These are phyloP conservation scores for Neurospora sublineolata DNA, from an alignment of 495 filamentous ascomycete genomes.

Conservation along the genomic window DNA sequence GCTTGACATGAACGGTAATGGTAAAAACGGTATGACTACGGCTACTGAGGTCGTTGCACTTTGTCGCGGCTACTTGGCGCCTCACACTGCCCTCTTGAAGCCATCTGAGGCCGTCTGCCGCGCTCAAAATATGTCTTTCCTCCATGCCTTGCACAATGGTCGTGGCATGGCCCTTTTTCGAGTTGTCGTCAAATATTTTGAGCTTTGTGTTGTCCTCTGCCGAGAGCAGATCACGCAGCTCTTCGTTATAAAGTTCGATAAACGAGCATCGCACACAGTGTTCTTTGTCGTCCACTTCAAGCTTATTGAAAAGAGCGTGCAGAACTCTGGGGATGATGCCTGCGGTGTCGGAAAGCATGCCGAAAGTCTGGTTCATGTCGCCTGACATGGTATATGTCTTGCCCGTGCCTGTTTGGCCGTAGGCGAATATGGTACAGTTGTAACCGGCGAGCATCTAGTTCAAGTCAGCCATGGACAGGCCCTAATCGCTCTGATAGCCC, in stretches of 20 bases:
- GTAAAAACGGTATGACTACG: constrained; percentile 96
- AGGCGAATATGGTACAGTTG: constrained; percentile 98
- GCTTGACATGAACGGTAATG: constrained; percentile 78
- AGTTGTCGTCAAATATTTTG: constrained; percentile 90
- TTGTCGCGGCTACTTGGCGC: constrained; percentile 92
- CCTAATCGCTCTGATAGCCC: constrained; percentile 4
- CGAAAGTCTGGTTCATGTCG: constrained; percentile 79
- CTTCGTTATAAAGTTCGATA: constrained; percentile 97
- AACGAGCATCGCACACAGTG: constrained; percentile 94
- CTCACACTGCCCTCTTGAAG: constrained; percentile 85
- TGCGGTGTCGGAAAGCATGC: constrained; percentile 76
- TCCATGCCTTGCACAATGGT: constrained; percentile 97
- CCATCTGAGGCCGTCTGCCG: constrained; percentile 71
- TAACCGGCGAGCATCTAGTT: constrained; percentile 83
- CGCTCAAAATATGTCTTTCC: constrained; percentile 79
- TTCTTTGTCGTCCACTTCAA: constrained; percentile 68
- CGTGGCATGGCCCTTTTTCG: constrained; percentile 62
- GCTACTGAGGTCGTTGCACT: constrained; percentile 94
- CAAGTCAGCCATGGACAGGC: constrained; percentile 4
- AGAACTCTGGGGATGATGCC: constrained; percentile 89
- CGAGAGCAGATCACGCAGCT: constrained; percentile 78
- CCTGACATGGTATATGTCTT: constrained; percentile 99
- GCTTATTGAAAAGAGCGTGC: constrained; percentile 72
- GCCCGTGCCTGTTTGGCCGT: constrained; percentile 93
- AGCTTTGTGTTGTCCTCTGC: constrained; percentile 71